phyloP scores from a whole-genome alignment of 495 filamentous ascomycete species.

The Tuber indicum region DNA sequence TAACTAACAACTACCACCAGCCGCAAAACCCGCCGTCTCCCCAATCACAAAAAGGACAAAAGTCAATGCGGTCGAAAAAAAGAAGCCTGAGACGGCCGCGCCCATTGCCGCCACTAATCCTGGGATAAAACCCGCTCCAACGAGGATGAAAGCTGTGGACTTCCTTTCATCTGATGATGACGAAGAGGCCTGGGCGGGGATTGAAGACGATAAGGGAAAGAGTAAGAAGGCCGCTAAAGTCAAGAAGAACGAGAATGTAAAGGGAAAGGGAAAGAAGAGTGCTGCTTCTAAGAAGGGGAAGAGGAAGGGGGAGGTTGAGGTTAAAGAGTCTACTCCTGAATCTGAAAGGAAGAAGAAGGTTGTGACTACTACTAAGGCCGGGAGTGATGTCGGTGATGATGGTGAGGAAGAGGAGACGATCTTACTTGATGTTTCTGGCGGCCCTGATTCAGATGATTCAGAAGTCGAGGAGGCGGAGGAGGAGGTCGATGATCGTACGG shows the following conservation, averaged over 20 bases:
- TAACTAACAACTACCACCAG: slow-evolving; percentile 43
- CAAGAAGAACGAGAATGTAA: slow-evolving; percentile 12
- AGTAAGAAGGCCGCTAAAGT: slow-evolving; percentile 23
- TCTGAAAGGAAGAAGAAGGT: slow-evolving; percentile 32
- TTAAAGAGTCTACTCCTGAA: slow-evolving; percentile 8
- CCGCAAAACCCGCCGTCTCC: slow-evolving; percentile 48
- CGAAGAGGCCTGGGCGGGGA: slow-evolving; percentile 35
- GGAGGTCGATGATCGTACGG: slow-evolving; percentile 60
- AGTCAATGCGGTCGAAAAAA: slow-evolving; percentile 45
- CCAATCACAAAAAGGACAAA: slow-evolving; percentile 55
- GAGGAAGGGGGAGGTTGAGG: slow-evolving; percentile 17
- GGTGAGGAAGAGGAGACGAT: slow-evolving; percentile 34
- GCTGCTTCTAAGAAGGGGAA: slow-evolving; percentile 17
- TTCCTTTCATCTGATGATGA: slow-evolving; percentile 36
- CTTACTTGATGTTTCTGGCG: slow-evolving; percentile 22
- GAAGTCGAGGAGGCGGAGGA: slow-evolving; percentile 47
- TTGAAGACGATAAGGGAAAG: slow-evolving; percentile 23
- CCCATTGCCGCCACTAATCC: slow-evolving; percentile 6
- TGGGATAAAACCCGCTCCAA: slow-evolving; percentile 13
- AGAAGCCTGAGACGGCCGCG: slow-evolving; percentile 13
- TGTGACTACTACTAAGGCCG: slow-evolving; percentile 42
- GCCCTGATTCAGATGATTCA: slow-evolving; percentile 37
- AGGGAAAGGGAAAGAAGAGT: slow-evolving; percentile 16
- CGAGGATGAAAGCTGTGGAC: slow-evolving; percentile 36
- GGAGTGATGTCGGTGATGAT: slow-evolving; percentile 44